These are phyloP conservation scores for Adenanthera pavonina DNA, from an alignment of 306 rosid genomes.

Conservation along the genomic window DNA sequence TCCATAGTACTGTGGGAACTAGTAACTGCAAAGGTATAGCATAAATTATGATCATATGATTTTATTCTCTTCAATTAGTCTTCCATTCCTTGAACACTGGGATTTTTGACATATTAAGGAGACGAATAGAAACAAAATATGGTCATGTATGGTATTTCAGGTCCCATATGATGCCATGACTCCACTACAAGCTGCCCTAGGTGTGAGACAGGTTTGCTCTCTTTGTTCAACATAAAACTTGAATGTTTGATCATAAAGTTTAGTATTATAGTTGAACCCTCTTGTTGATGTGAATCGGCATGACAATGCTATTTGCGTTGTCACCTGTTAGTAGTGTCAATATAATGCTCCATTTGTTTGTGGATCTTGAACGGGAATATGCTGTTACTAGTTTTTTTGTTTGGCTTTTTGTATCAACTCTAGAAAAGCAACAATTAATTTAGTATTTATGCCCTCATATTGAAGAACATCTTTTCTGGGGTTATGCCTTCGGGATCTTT, in stretches of 20 bases:
- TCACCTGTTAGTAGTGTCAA: background rate
- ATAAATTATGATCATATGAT: conserved; percentile 20
- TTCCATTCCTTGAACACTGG: background rate
- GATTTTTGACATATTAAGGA: conserved; percentile 2
- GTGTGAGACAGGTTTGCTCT: conserved; percentile 95
- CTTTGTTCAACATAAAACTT: conserved; percentile 15
- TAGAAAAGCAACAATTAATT: conserved; percentile 14
- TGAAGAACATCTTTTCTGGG: background rate
- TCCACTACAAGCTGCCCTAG: conserved; percentile 99
- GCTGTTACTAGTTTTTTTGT: background rate
- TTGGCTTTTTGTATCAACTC: conserved; percentile 11
- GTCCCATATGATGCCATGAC: conserved; percentile 97
- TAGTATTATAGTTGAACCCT: conserved; percentile 16
- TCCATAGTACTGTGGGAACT: conserved; percentile 98
- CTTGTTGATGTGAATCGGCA: conserved; percentile 22
- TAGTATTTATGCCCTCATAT: conserved; percentile 21
- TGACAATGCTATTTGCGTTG: conserved; percentile 7
- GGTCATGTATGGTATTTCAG: conserved; percentile 54
- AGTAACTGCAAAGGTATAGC: conserved; percentile 87
- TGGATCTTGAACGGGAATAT: background rate
- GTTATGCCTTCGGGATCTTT: background rate
- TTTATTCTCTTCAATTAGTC: conserved; percentile 32
- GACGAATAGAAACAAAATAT: conserved; percentile 8
- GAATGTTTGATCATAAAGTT: conserved; percentile 15
- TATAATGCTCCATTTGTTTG: conserved; percentile 17